Conservation (phyloP, 768 basidiomycete species). For the Boletales sp. region DNA sequence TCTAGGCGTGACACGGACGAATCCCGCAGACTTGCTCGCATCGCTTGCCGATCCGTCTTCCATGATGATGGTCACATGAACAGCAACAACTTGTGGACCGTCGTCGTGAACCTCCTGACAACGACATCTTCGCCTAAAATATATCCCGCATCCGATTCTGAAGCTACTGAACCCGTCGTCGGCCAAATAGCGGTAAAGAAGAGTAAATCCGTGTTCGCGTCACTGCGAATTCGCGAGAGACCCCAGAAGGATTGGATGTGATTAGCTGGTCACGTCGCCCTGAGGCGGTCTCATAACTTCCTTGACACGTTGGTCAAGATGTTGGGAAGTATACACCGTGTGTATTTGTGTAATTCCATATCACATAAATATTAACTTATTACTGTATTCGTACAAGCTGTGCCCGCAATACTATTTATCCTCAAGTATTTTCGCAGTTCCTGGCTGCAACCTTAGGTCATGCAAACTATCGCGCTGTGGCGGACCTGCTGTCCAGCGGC, state of each 20-base stretch:
- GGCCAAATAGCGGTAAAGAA: slow-evolving; percentile 10
- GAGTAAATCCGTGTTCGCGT: slow-evolving; percentile 25
- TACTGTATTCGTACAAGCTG: too few relatives aligned
- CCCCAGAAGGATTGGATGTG: not conserved
- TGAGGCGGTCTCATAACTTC: not conserved
- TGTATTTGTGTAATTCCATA: too few relatives aligned
- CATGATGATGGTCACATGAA: slow-evolving; percentile 57
- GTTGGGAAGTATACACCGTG: too few relatives aligned
- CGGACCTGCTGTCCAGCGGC: slow-evolving; percentile 14
- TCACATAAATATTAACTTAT: too few relatives aligned
- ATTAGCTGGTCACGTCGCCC: not conserved
- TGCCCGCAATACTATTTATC: too few relatives aligned
- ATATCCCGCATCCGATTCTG: slow-evolving; percentile 20
- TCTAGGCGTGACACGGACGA: slow-evolving; percentile 85
- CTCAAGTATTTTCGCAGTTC: too few relatives aligned
- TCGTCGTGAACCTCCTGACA: slow-evolving; percentile 63
- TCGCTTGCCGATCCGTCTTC: slow-evolving; percentile 65
- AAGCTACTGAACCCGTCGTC: slow-evolving; percentile 1
- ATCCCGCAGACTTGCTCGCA: slow-evolving; percentile 64
- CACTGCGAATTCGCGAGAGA: slow-evolving; percentile 17
- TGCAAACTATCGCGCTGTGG: slow-evolving; percentile 22
- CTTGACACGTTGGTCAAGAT: too few relatives aligned
- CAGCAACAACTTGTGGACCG: slow-evolving; percentile 70
- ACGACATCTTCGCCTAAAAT: slow-evolving; percentile 42
- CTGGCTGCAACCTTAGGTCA: slow-evolving; percentile 1